These are phyloP conservation scores for Theobroma cacao DNA, from an alignment of 345 rosid species.

Conservation along the genomic window DNA sequence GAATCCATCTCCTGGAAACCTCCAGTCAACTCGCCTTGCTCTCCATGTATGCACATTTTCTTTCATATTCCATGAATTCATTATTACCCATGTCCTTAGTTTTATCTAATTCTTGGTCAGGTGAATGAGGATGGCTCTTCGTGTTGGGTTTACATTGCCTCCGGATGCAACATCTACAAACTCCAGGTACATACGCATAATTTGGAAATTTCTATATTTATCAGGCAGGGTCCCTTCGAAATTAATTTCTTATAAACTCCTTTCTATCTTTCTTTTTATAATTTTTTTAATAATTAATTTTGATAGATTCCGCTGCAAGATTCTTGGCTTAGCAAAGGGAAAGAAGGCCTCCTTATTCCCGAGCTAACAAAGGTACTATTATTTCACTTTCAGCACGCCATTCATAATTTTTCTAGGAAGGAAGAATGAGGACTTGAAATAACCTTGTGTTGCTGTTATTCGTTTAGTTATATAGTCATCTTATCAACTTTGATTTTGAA, in stretches of 20 bases:
- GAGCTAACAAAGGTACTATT: conserved; percentile 38
- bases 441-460: background rate
- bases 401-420: background rate
- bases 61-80: background rate
- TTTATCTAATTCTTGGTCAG: conserved; percentile 19
- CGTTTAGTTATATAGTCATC: background rate
- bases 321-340: conserved; percentile 46
- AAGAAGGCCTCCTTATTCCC: conserved; percentile 63
- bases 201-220: background rate
- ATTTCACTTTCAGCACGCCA: background rate
- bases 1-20: conserved; percentile 58
- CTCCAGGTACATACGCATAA: conserved; percentile 30
- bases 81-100: background rate
- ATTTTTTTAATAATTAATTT: background rate
- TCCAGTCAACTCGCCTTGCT: conserved; percentile 72
- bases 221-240: background rate
- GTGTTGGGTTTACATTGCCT: conserved; percentile 61
- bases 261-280: background rate
- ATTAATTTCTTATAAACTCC: background rate
- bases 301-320: conserved; percentile 44
- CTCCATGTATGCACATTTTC: conserved; percentile 39
- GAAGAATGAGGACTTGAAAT: background rate
- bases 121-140: conserved; percentile 41
- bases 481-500: conserved; percentile 9
- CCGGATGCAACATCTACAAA: conserved; percentile 53